Evolutionary conservation across 108 stramenopile genomes (phyloP).

Genomic region (Seminavis robusta): DNA sequence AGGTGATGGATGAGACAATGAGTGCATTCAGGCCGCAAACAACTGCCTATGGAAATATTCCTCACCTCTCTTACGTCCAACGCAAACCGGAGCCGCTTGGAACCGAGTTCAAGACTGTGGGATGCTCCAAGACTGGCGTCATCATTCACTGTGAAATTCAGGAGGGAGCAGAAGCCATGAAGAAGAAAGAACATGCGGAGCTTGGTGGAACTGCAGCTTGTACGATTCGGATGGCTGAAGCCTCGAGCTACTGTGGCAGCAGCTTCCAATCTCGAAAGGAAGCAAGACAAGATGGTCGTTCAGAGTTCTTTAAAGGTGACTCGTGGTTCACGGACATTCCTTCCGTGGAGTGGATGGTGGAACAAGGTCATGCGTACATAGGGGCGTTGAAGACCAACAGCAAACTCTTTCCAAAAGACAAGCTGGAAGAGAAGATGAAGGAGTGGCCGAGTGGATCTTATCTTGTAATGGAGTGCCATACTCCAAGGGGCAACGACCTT

Average conservation of each 20-base stretch:
- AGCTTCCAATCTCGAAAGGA: background rate
- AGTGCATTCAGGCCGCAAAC: constrained; percentile 3
- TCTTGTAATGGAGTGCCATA: constrained; percentile 12
- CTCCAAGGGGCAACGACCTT: constrained; percentile 6
- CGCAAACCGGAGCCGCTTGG: constrained; percentile 12
- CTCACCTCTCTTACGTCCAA: constrained; percentile 6
- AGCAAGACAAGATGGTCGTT: background rate
- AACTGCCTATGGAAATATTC: constrained; percentile 7
- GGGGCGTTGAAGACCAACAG: too few relatives aligned
- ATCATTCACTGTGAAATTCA: background rate
- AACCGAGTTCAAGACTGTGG: too few relatives aligned
- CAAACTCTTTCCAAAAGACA: too few relatives aligned
- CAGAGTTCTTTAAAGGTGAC: too few relatives aligned
- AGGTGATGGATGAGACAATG: constrained; percentile 3
- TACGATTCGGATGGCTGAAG: background rate
- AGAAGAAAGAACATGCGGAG: background rate
- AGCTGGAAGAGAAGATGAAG: constrained; percentile 4
- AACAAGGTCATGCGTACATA: too few relatives aligned
- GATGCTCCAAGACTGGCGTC: background rate
- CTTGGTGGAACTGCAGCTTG: background rate
- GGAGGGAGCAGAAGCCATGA: background rate
- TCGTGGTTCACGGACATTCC: too few relatives aligned
- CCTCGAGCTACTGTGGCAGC: background rate
- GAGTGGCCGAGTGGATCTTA: constrained; percentile 8
- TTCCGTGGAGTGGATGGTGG: too few relatives aligned